Conservation (phyloP, 2,329 filamentous ascomycete species). For the Hymenoscyphus linearis region DNA sequence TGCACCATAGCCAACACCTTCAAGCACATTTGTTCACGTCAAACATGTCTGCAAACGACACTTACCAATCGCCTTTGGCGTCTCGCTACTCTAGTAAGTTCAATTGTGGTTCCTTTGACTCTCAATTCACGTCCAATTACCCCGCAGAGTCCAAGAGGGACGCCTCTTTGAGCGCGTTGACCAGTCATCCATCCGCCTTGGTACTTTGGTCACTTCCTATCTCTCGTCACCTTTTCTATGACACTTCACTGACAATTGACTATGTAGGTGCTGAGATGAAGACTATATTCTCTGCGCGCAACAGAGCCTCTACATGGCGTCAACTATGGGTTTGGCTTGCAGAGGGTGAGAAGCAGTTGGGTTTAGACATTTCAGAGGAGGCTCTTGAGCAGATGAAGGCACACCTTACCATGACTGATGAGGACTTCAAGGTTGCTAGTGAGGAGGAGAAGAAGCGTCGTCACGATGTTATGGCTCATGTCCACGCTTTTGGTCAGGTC, state of each 20-base stretch:
- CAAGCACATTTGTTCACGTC: background rate
- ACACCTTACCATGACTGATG: constrained; percentile 65
- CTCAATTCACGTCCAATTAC: background rate
- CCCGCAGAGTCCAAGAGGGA: background rate
- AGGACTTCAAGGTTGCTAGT: constrained; percentile 67
- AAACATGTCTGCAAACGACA: constrained; percentile 37
- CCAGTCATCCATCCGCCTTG: background rate
- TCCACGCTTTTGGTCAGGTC: constrained; percentile 67
- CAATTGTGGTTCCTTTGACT: background rate
- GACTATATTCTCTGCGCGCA: constrained; percentile 72
- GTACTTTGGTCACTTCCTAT: background rate
- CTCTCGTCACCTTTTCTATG: background rate
- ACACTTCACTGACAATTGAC: background rate
- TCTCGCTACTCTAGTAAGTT: constrained; percentile 57
- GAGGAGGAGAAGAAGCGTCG: constrained; percentile 69
- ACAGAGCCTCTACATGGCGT: constrained; percentile 73
- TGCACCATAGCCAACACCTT: background rate
- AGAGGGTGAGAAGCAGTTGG: constrained; percentile 74
- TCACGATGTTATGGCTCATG: constrained; percentile 59
- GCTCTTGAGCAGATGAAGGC: constrained; percentile 71
- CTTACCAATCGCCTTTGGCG: constrained; percentile 63
- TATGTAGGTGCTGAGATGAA: constrained; percentile 55
- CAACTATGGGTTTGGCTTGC: constrained; percentile 70
- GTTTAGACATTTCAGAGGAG: constrained; percentile 66
- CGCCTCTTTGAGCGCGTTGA: background rate